Base-by-base conservation (phyloP, 768 basidiomycete genomes). In the Artomyces pyxidatus region DNA sequence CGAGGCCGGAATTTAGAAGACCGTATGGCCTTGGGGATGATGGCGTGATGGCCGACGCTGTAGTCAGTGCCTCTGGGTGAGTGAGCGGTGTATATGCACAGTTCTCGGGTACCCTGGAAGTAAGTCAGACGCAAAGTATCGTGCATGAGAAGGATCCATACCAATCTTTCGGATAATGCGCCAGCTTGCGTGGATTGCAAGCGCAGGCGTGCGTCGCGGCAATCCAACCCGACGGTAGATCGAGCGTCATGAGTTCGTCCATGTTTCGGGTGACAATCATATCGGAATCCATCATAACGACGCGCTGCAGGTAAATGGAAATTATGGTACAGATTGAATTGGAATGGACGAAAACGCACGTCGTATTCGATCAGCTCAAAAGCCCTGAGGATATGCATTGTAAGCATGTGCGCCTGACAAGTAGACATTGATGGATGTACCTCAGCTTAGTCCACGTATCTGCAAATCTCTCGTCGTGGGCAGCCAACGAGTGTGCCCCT, bases 111-210 rank as follows among this genome's bases (percentile, higher is more conserved):
- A 80, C 74, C 95, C 95, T 97, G 56, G 14, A 44, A 37, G 37
- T 38, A 47, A 27, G 30, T 40, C 26, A 14, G 37, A 48, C 37
- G 17, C 9, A 37, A 21, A 4, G 23, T 3, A 26, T n/a, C 26
- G 30, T n/a, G n/a, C 17, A 61, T 43, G 48, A 44, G 22, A 19
- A 21, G 25, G n/a, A 21, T 29, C 42, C 70, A 62, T 45, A 75
- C 96, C 95, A 99, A 62, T 96, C 92, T 3, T 66, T 58, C 7
- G 95, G 95, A 67, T 99, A 99, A 64, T 94, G 89, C 2, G 73
- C 52, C 17, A 95, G 63, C 61, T 80, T 84, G 32, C 81, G 77
- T 6, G 94, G 95, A 65, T 99, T 99, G 70, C 95, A 99, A 3
- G 92, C 83, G 61, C 95, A 99, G 12, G 81, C 93, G 56, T 95